Evolutionary conservation across 139 green algal genomes (phyloP), one percentile per base, ranked within the genome.

Genomic region (Yamagishiella unicocca): DNA sequence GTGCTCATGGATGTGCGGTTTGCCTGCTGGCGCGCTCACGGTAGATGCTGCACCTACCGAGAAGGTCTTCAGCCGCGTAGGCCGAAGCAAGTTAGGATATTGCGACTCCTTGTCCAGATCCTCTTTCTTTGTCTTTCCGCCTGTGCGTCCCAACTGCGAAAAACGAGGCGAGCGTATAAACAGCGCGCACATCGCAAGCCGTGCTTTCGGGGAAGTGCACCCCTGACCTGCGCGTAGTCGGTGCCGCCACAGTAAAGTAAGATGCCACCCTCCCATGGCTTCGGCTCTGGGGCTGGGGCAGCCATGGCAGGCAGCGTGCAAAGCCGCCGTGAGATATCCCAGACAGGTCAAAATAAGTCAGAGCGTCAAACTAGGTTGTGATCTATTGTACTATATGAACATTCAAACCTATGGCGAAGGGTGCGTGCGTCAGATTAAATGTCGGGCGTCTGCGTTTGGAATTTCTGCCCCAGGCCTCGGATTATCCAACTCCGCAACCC

Each of bases 221-320:
- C 27, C 62, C 43, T n/a, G 25, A 83, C 83, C 83, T 88, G 89
- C 9, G 88, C 83, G 85, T 87, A 97, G 83, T 97, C 95, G 0
- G 96, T 98, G 42, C 91, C 94, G 3, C 96, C 96, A 25, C 89
- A 91, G 73, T 95, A 96, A 21, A 98, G 40, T n/a, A 98, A 64
- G 33, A 94, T 90, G 8, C 95, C 94, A 0, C 89, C 93, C 31
- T 86, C 74, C 87, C 87, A 93, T 64, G 62, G 42, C 79, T 62
- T 54, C n/a, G 61, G 55, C 4, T 87, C 68, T 17, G 62, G 9
- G 2, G 62, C 35, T 33, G 68, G n/a, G 61, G 80, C 87, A 35
- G 87, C 72, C 64, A 86, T 77, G 24, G 37, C 4, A 22, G 54
- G 14, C 46, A 45, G 31, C 31, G 17, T 43, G 72, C 70, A 78